Conservation (phyloP, 176 grass and related monocot species). For the Oryza nivara region DNA sequence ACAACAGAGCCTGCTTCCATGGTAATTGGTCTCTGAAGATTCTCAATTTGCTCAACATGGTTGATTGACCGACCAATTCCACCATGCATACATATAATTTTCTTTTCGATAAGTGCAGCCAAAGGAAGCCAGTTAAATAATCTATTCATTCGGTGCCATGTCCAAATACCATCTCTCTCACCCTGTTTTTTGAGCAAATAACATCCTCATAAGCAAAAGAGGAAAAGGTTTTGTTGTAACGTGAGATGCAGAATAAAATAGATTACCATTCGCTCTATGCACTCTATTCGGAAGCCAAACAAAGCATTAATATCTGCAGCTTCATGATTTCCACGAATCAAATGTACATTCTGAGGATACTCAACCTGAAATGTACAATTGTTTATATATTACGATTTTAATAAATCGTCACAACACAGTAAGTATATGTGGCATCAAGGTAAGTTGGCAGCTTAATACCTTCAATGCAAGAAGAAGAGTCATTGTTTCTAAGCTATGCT, state of each 20-base stretch:
- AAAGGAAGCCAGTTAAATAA: slow-evolving; percentile 99
- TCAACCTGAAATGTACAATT: slow-evolving; percentile 74
- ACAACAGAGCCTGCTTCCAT: slow-evolving; percentile 99
- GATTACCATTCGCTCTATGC: slow-evolving; percentile 97
- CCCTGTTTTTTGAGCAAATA: slow-evolving; percentile 62
- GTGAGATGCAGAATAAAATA: slow-evolving; percentile 10
- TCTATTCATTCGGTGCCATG: slow-evolving; percentile 97
- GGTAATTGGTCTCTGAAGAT: slow-evolving; percentile 94
- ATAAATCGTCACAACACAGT: slow-evolving; percentile 7
- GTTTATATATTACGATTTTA: slow-evolving; percentile 15
- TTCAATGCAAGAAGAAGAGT: slow-evolving; percentile 97
- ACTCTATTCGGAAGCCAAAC: slow-evolving; percentile 98
- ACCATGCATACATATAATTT: slow-evolving; percentile 99
- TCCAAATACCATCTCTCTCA: slow-evolving; percentile 98
- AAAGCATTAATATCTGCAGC: slow-evolving; percentile 99
- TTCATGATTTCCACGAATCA: slow-evolving; percentile 99
- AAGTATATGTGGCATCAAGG: slow-evolving; percentile 15
- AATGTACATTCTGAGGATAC: slow-evolving; percentile 90
- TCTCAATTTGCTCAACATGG: slow-evolving; percentile 97
- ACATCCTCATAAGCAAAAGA: slow-evolving; percentile 11
- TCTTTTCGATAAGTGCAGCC: slow-evolving; percentile 97
- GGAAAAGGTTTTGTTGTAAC: background rate
- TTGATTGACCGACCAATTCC: slow-evolving; percentile 98
- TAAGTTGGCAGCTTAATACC: slow-evolving; percentile 51
- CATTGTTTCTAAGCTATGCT: slow-evolving; percentile 99